Percentiles rank a stretch among this genome's conserved stretches.
Evolutionary conservation across 495 filamentous ascomycete genomes (phyloP).

Genomic region (Aspergillus nidulans): DNA sequence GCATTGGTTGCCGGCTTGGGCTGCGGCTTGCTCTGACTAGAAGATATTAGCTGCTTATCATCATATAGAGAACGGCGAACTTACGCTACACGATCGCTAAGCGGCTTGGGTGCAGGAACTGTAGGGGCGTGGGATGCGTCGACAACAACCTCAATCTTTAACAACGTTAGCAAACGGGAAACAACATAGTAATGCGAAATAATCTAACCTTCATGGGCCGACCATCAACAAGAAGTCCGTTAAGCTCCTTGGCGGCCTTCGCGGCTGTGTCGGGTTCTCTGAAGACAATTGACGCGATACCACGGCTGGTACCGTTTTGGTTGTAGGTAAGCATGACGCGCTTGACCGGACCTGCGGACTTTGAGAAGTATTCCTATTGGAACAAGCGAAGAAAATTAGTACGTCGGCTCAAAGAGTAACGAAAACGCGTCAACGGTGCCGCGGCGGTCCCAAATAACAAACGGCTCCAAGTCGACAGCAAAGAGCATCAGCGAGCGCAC

Average conservation of each 20-base stretch:
- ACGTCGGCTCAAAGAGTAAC: slow-evolving; percentile 27
- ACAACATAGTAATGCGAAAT: not conserved
- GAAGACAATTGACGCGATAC: slow-evolving; percentile 80
- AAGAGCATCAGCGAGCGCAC: slow-evolving; percentile 68
- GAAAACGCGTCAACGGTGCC: slow-evolving; percentile 18
- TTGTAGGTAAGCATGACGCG: slow-evolving; percentile 85
- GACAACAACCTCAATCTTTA: slow-evolving; percentile 80
- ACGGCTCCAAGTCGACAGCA: slow-evolving; percentile 24
- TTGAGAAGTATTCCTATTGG: slow-evolving; percentile 90
- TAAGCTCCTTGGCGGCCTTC: slow-evolving; percentile 75
- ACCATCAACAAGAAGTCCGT: slow-evolving; percentile 83
- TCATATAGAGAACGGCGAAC: slow-evolving; percentile 17
- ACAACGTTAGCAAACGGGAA: not conserved
- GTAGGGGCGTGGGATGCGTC: slow-evolving; percentile 66
- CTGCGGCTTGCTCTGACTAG: slow-evolving; percentile 64
- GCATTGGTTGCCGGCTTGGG: slow-evolving; percentile 77
- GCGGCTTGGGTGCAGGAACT: slow-evolving; percentile 61
- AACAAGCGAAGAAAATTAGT: slow-evolving; percentile 37
- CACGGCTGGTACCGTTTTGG: slow-evolving; percentile 84
- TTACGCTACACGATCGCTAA: slow-evolving; percentile 84
- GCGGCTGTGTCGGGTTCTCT: slow-evolving; percentile 68
- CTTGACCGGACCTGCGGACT: slow-evolving; percentile 85
- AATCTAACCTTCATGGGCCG: slow-evolving; percentile 78
- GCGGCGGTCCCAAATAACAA: slow-evolving; percentile 24
- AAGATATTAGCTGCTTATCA: slow-evolving; percentile 13